Evolutionary conservation across 202 grass and related monocot genomes (phyloP), one percentile per base, ranked within the genome.

Genomic region (Musa balbisiana): DNA sequence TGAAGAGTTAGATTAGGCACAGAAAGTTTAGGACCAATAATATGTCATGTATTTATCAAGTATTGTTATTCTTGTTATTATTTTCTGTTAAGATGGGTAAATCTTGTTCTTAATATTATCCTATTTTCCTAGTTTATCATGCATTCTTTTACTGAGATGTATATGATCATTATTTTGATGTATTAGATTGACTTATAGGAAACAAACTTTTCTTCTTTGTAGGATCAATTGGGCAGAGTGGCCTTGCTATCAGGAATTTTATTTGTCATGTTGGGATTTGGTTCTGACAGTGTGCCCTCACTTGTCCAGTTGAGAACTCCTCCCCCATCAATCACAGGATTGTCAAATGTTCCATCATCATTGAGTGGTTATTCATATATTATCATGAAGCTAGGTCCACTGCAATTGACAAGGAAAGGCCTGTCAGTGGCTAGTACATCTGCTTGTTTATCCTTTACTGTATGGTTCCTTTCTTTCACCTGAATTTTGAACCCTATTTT

Each of bases 161-260:
- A 27, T 27, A 27, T 27, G 27, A 27, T 27, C 27, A 27, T 27
- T 27, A 27, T 27, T 27, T 20, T n/a, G 17, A 72, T 64, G 24
- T 64, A 62, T 67, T 56, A 83, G 54, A 59, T 78, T 81, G 56
- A 86, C 15, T 2, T 70, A 2, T 84, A 29, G n/a, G 27, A 80
- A 60, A 49, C 29, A 64, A 83, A 81, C 50, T 79, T 72, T 74
- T 67, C 78, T 63, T 67, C 75, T 84, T 77, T 85, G 43, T 82
- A 98, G 90, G 90, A 93, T 86, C 94, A 98, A 98, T 82, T 98
- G 74, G 88, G 94, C 82, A 93, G 90, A 83, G 94, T 93, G 75
- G 80, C 84, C 70, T 83, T 98, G 62, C 88, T 98, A 82, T 98
- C 94, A 81, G 86, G 90, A 52, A 84, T 98, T 82, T 80, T 98